Evolutionary conservation across 169 alveolate species (phyloP), one percentile per base, ranked within the genome.

Genomic region (Ichthyophthirius multifiliis): DNA sequence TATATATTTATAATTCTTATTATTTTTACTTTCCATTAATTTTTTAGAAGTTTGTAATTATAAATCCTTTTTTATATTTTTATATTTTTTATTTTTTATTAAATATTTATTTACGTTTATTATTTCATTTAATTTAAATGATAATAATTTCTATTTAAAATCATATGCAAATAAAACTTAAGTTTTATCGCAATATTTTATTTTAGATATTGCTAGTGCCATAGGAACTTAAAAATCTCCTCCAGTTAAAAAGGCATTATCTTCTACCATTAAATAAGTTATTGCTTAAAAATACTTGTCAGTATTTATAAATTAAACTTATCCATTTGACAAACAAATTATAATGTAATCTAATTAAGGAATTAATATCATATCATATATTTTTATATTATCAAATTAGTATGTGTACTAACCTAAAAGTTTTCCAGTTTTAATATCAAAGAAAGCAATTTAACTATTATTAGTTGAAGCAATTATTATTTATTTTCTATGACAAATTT

Each of bases 401-500:
- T 35, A 32, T 67, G 43, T 15, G 9, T 35, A 67, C 10, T 39
- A 67, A 1, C 77, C 77, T 1, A 34, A 62, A 15, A 37, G 41
- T 67, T 67, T 67, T 2, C 77, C 77, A 15, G 77, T 18, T 6
- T 13, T 41, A 41, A 35, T 67, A n/a, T 67, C 77, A 67, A 67
- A 67, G 34, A 67, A 67, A 5, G 62, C 77, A 10, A 67, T 23
- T 39, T 67, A 67, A 16, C 77, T 62, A 5, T 41, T 39, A 16
- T 67, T 18, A 16, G 18, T 35, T 16, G 13, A n/a, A 6, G 18
- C 16, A 6, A 6, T 45, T 45, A 45, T 5, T n/a, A 13, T 6
- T 6, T 45, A 6, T n/a, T 45, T 9, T 30, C 46, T 37, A 34
- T 37, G 27, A 39, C 43, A 13, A 34, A 45, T 45, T 13, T 6